These are phyloP conservation scores for Hypoxylon rubiginosum DNA, from an alignment of 2,329 filamentous ascomycete genomes.

Conservation along the genomic window DNA sequence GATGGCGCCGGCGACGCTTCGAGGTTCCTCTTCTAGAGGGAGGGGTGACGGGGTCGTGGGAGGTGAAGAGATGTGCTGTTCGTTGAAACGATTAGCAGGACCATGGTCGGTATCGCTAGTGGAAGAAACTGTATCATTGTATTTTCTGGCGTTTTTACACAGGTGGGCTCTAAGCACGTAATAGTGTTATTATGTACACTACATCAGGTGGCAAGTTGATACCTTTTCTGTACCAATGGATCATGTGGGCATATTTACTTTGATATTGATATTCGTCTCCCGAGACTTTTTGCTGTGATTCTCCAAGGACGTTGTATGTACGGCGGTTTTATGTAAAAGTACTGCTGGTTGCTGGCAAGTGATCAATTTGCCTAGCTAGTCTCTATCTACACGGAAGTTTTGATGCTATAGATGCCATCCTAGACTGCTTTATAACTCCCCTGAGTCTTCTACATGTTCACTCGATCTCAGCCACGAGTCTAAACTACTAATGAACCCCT, in stretches of 20 bases:
- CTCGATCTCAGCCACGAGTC: too few species aligned
- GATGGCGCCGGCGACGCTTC: constrained; percentile 17
- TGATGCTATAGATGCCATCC: too few species aligned
- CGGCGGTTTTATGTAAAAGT: not conserved
- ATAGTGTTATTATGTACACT: not conserved
- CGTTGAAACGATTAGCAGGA: not conserved
- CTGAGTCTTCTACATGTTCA: too few species aligned
- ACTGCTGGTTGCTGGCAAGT: not conserved
- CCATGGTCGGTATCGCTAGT: not conserved
- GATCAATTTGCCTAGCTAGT: not conserved
- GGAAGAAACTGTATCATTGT: not conserved
- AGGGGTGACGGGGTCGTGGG: not conserved
- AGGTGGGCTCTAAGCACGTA: not conserved
- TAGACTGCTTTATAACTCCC: too few species aligned
- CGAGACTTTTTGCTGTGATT: not conserved
- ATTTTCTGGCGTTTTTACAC: not conserved
- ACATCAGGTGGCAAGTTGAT: not conserved
- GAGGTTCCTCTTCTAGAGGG: constrained; percentile 28
- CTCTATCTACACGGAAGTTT: not conserved
- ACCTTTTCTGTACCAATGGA: constrained; percentile 2
- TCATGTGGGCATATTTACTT: not conserved
- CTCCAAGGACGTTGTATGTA: not conserved
- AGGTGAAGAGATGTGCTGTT: not conserved
- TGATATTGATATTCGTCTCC: not conserved
- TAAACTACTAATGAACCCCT: too few species aligned